phyloP scores from a whole-genome alignment of 2,329 filamentous ascomycete species.

The Ceratocystis lukuohia region DNA sequence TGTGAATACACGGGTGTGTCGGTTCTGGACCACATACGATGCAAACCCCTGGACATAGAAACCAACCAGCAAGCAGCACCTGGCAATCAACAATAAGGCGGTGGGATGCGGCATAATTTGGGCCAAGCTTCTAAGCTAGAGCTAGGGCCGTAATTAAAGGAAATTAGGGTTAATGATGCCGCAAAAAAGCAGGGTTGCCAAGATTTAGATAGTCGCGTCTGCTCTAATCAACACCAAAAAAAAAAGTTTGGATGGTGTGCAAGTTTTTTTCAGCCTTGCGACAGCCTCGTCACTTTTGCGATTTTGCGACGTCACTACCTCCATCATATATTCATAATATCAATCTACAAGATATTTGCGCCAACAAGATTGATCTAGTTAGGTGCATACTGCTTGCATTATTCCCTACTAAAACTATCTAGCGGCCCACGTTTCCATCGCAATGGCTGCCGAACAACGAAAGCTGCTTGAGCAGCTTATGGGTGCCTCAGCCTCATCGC shows the following conservation, averaged over 20 bases:
- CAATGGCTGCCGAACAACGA: slow-evolving; percentile 91
- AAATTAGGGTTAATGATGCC: neutral
- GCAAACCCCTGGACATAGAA: neutral
- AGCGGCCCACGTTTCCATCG: slow-evolving; percentile 18
- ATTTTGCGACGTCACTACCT: slow-evolving; percentile 5
- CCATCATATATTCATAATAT: neutral
- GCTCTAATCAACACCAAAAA: slow-evolving; percentile 5
- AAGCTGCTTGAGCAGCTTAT: slow-evolving; percentile 97
- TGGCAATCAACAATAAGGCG: slow-evolving; percentile 11
- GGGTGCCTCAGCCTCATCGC: slow-evolving; percentile 59
- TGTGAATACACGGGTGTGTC: neutral
- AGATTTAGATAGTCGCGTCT: neutral
- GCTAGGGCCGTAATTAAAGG: neutral
- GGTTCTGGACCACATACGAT: too few species aligned
- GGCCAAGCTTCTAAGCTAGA: slow-evolving; percentile 15
- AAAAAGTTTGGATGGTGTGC: slow-evolving; percentile 1
- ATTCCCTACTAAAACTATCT: neutral
- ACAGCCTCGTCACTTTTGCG: neutral
- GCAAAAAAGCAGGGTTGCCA: neutral
- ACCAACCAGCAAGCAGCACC: slow-evolving; percentile 13
- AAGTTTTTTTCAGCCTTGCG: slow-evolving; percentile 16
- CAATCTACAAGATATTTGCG: neutral
- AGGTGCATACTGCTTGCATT: neutral
- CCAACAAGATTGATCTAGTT: neutral
- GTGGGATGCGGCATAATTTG: slow-evolving; percentile 20